A percentile compares a stretch with the other conserved stretches of the same genome.
Conservation (phyloP, 768 basidiomycete species). For the Bullera alba region DNA sequence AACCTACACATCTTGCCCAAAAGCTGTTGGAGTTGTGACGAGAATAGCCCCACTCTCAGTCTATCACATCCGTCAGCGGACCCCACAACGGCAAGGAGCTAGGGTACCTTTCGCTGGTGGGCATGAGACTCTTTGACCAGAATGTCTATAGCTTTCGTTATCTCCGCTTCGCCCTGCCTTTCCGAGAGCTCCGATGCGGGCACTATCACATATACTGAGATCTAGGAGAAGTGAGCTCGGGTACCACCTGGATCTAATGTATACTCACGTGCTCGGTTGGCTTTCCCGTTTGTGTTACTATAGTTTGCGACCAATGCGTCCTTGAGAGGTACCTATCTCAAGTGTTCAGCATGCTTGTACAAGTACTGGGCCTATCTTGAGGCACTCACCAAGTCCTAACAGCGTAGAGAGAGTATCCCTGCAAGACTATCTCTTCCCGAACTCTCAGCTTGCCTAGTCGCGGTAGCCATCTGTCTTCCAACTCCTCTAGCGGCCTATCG, state of each 20-base stretch:
- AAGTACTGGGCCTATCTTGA: too few relatives aligned
- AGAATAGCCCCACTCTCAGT: slow-evolving; percentile 32
- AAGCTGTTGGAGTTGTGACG: slow-evolving; percentile 31
- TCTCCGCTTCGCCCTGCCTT: slow-evolving; percentile 13
- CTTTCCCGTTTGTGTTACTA: slow-evolving; percentile 39
- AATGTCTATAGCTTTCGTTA: slow-evolving; percentile 18
- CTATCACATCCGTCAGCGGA: slow-evolving; percentile 3
- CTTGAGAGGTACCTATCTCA: slow-evolving; percentile 32
- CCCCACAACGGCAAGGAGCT: slow-evolving; percentile 1
- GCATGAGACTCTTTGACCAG: slow-evolving; percentile 24
- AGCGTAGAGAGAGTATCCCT: slow-evolving; percentile 31
- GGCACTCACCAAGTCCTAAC: slow-evolving; percentile 33
- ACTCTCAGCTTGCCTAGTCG: slow-evolving; percentile 26
- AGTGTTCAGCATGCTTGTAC: not conserved
- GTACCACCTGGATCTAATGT: not conserved
- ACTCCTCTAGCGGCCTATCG: slow-evolving; percentile 27
- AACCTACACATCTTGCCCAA: slow-evolving; percentile 36
- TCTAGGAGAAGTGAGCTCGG: slow-evolving; percentile 8
- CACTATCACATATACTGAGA: slow-evolving; percentile 29
- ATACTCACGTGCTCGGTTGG: slow-evolving; percentile 32
- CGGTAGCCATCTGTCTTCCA: slow-evolving; percentile 27
- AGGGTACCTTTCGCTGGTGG: slow-evolving; percentile 17
- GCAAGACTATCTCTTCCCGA: slow-evolving; percentile 23
- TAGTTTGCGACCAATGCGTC: slow-evolving; percentile 35
- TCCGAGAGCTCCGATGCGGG: slow-evolving; percentile 14